A percentile compares a stretch with the other conserved stretches of the same genome.
These are phyloP conservation scores for Myriosclerotinia duriaeana DNA, from an alignment of 2,329 filamentous ascomycete genomes.

Conservation along the genomic window DNA sequence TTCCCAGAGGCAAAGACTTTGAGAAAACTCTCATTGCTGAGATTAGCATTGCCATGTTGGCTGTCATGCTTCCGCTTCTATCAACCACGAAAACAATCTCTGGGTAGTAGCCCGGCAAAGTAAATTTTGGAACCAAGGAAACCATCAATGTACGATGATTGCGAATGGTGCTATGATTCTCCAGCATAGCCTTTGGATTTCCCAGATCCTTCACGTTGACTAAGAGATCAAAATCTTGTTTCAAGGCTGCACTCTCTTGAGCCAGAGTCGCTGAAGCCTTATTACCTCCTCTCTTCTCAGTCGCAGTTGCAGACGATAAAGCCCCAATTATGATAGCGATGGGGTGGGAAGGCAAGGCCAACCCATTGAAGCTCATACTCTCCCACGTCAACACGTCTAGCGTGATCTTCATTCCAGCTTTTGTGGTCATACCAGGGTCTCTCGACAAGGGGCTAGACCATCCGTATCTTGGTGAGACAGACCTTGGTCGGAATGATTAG, in stretches of 20 bases:
- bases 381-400: conserved; percentile 60
- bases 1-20: conserved; percentile 62
- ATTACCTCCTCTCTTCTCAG: conserved; percentile 51
- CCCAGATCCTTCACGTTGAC: conserved; percentile 59
- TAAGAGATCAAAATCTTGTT: conserved; percentile 66
- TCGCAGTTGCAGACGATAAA: conserved; percentile 48
- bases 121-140: conserved; percentile 68
- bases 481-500: conserved; percentile 69
- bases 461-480: conserved; percentile 68
- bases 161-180: conserved; percentile 60
- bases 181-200: conserved; percentile 63
- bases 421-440: conserved; percentile 1
- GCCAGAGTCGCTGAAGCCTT: conserved; percentile 63
- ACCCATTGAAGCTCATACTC: conserved; percentile 55
- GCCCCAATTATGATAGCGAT: conserved; percentile 64
- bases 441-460: conserved; percentile 43
- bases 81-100: conserved; percentile 75
- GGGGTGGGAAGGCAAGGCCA: conserved; percentile 68
- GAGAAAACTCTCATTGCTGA: conserved; percentile 62
- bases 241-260: conserved; percentile 53
- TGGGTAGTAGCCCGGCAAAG: conserved; percentile 52
- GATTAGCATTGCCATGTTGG: conserved; percentile 54
- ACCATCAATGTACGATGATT: conserved; percentile 67
- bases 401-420: conserved; percentile 45
- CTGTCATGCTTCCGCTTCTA: conserved; percentile 64